These are phyloP conservation scores for Forsythia suspensa DNA, from an alignment of 257 asterid species.

Conservation along the genomic window DNA sequence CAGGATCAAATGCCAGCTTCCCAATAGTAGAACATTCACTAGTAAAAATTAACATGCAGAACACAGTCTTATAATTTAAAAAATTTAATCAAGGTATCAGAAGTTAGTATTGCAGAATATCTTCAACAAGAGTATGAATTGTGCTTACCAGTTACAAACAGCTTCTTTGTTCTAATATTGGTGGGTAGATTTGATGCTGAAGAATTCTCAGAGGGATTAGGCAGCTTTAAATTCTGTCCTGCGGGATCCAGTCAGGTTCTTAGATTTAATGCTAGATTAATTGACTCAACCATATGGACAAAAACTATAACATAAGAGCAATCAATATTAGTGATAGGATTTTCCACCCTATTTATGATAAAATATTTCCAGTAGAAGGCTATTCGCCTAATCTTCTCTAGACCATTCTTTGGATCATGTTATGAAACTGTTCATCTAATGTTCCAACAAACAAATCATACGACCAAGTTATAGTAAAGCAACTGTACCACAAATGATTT, in stretches of 20 bases:
- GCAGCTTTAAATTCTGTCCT: slow-evolving; percentile 35
- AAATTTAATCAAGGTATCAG: background rate
- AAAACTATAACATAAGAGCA: slow-evolving; percentile 8
- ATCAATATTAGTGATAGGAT: background rate
- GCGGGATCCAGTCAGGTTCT: slow-evolving; percentile 22
- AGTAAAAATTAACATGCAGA: slow-evolving; percentile 1
- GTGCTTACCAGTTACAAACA: slow-evolving; percentile 79
- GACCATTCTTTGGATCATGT: background rate
- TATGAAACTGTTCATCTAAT: background rate
- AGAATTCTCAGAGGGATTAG: slow-evolving; percentile 33
- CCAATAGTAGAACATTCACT: background rate
- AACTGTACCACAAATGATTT: background rate
- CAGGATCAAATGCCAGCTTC: background rate
- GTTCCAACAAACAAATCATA: background rate
- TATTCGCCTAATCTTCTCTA: background rate
- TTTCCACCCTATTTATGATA: background rate
- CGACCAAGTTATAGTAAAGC: background rate
- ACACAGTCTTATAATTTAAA: background rate
- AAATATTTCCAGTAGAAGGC: background rate
- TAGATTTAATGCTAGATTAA: background rate
- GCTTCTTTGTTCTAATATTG: slow-evolving; percentile 74
- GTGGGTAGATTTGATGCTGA: slow-evolving; percentile 39
- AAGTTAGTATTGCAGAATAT: background rate
- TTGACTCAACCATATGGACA: background rate
- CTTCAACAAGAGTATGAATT: slow-evolving; percentile 3